These are phyloP conservation scores for Chrysoporthe austroafricana DNA, from an alignment of 2,329 filamentous ascomycete species.

Conservation along the genomic window DNA sequence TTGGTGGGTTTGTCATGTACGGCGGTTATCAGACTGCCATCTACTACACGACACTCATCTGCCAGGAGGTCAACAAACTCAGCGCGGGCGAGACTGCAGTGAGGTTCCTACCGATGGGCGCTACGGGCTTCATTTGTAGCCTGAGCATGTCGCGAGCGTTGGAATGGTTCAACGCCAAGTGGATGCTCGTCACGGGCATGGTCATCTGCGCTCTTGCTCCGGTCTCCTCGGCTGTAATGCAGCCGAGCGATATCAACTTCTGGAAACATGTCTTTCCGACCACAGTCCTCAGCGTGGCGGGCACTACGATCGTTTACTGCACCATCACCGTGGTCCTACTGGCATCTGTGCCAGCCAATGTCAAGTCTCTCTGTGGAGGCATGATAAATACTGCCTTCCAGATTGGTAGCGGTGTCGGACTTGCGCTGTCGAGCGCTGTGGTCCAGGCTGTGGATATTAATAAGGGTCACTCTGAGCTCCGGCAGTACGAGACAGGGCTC, in stretches of 20 bases:
- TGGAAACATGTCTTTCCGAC: conserved; percentile 46
- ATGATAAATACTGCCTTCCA: conserved; percentile 48
- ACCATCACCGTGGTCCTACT: conserved; percentile 46
- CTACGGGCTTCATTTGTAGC: conserved; percentile 43
- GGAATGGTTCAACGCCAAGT: conserved; percentile 43
- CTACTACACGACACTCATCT: conserved; percentile 47
- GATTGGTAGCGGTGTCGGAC: conserved; percentile 45
- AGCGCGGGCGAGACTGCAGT: conserved; percentile 44
- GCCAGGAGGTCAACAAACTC: conserved; percentile 44
- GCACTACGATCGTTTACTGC: conserved; percentile 46
- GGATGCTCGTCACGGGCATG: conserved; percentile 41
- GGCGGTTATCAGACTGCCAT: conserved; percentile 47
- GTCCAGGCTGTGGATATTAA: conserved; percentile 44
- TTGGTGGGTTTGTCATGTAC: conserved; percentile 48
- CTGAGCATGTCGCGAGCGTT: conserved; percentile 41
- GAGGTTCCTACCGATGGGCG: conserved; percentile 46
- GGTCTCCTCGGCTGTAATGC: conserved; percentile 38
- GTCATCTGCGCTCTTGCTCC: conserved; percentile 42
- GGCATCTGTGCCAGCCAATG: conserved; percentile 44
- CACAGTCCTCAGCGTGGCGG: conserved; percentile 44
- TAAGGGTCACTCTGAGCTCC: conserved; percentile 37
- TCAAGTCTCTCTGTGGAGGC: conserved; percentile 38
- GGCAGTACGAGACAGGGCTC: conserved; percentile 45
- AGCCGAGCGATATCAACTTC: conserved; percentile 31
- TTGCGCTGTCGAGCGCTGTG: conserved; percentile 40